phyloP scores from a whole-genome alignment of 2,329 filamentous ascomycete species.

The Aureobasidium mangrovei region DNA sequence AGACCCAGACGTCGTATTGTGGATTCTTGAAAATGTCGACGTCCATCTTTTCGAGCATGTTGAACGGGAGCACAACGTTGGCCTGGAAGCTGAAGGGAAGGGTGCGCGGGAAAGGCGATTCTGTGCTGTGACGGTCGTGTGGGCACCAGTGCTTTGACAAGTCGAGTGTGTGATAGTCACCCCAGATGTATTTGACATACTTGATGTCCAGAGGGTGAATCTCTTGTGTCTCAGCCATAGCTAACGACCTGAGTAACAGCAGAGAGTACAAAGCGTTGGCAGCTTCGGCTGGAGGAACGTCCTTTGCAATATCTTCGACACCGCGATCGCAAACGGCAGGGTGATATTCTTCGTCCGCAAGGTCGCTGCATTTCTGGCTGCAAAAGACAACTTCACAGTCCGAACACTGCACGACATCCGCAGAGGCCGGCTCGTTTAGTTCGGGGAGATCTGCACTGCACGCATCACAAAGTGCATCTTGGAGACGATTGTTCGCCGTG shows the following conservation, averaged over 20 bases:
- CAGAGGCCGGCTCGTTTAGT: slow-evolving; percentile 20
- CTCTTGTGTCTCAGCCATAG: slow-evolving; percentile 52
- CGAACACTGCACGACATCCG: slow-evolving; percentile 36
- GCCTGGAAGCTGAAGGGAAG: slow-evolving; percentile 70
- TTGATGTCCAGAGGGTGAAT: slow-evolving; percentile 51
- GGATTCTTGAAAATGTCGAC: slow-evolving; percentile 58
- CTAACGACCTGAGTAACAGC: slow-evolving; percentile 49
- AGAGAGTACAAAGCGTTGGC: slow-evolving; percentile 53
- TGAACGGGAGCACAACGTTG: slow-evolving; percentile 65
- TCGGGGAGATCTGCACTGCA: slow-evolving; percentile 65
- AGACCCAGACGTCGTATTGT: slow-evolving; percentile 67
- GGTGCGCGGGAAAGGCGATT: slow-evolving; percentile 39
- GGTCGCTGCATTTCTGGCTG: slow-evolving; percentile 45
- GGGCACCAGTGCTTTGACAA: slow-evolving; percentile 18
- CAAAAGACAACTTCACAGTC: slow-evolving; percentile 55
- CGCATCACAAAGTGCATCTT: slow-evolving; percentile 81
- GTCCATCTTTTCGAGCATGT: slow-evolving; percentile 77
- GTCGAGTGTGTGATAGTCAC: slow-evolving; percentile 44
- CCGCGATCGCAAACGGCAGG: slow-evolving; percentile 47
- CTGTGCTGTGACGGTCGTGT: slow-evolving; percentile 3
- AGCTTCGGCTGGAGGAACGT: slow-evolving; percentile 48
- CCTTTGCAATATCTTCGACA: slow-evolving; percentile 49
- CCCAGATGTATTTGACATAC: slow-evolving; percentile 57
- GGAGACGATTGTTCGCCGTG: slow-evolving; percentile 79
- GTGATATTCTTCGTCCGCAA: slow-evolving; percentile 50